Conservation (phyloP, 2,329 filamentous ascomycete genomes). For the Fusarium liriodendri region DNA sequence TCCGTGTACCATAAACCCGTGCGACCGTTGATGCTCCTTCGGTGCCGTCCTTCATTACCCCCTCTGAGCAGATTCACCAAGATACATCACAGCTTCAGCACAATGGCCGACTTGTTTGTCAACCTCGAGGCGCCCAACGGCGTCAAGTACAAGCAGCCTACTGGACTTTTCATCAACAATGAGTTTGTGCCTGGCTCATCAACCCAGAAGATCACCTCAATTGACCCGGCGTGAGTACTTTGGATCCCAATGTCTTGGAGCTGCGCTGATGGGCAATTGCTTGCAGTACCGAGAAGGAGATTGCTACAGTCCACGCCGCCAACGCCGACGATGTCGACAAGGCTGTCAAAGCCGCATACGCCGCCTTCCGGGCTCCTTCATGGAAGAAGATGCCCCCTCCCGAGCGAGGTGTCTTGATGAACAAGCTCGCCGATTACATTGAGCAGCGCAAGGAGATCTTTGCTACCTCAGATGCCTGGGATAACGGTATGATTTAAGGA, state of each 20-base stretch:
- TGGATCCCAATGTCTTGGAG: too few relatives aligned
- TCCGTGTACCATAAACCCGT: constrained; percentile 6
- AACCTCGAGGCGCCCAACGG: constrained; percentile 84
- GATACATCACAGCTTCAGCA: constrained; percentile 30
- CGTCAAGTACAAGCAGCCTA: constrained; percentile 76
- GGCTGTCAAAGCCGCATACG: constrained; percentile 61
- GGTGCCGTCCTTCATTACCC: constrained; percentile 21
- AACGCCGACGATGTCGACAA: constrained; percentile 45
- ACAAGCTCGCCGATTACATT: constrained; percentile 70
- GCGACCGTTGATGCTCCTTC: constrained; percentile 7
- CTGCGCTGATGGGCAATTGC: background rate
- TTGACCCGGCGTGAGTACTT: constrained; percentile 45
- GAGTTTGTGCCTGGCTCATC: constrained; percentile 70
- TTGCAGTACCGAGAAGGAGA: constrained; percentile 44
- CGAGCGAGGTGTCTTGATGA: constrained; percentile 74
- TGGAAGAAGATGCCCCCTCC: constrained; percentile 76
- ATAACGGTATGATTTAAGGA: constrained; percentile 49
- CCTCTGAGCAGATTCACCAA: constrained; percentile 13
- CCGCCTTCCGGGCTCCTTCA: constrained; percentile 72
- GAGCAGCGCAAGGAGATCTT: constrained; percentile 67
- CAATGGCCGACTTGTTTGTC: constrained; percentile 48
- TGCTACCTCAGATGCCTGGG: constrained; percentile 76
- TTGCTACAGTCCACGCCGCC: constrained; percentile 45
- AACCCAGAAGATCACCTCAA: constrained; percentile 42
- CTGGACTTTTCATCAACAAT: constrained; percentile 86